These are phyloP conservation scores for Uronychia setigera DNA, from an alignment of 73 alveolate species.

Conservation along the genomic window DNA sequence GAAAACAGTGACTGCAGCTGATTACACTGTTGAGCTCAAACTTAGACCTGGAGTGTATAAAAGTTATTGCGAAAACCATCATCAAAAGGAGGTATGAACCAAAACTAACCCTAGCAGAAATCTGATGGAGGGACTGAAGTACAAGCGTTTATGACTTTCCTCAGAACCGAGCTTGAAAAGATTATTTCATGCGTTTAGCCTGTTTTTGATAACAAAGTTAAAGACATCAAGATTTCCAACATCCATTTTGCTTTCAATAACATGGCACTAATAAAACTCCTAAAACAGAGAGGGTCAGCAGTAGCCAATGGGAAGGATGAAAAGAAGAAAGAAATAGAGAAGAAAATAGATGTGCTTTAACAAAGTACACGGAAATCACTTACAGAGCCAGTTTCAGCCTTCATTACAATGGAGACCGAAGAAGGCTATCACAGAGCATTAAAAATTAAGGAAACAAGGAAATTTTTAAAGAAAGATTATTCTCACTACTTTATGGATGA, in stretches of 20 bases:
- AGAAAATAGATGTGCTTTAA: constrained; percentile 6
- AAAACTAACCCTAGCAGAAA: neutral
- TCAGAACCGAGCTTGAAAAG: constrained; percentile 32
- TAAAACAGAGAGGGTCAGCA: constrained; percentile 26
- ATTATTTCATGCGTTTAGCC: neutral
- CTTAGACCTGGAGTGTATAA: constrained; percentile 19
- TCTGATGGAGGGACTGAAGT: constrained; percentile 8
- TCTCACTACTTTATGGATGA: neutral
- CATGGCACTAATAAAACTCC: constrained; percentile 21
- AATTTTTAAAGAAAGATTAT: neutral
- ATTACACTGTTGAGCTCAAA: constrained; percentile 44
- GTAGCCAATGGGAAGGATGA: constrained; percentile 14
- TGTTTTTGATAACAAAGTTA: neutral
- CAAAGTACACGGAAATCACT: constrained; percentile 4
- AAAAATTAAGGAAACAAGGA: constrained; percentile 26
- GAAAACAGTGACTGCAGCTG: constrained; percentile 60
- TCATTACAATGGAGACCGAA: constrained; percentile 48
- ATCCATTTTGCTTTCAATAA: constrained; percentile 53
- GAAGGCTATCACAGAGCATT: constrained; percentile 56
- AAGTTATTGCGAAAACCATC: neutral
- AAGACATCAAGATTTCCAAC: constrained; percentile 33
- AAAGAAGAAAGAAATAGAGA: constrained; percentile 29
- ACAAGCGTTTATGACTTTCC: neutral
- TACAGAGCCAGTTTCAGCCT: constrained; percentile 54
- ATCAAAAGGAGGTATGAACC: neutral